A percentile compares a stretch with the other conserved stretches of the same genome.
Evolutionary conservation across 306 rosid species (phyloP).

Genomic region (Datisca glomerata): DNA sequence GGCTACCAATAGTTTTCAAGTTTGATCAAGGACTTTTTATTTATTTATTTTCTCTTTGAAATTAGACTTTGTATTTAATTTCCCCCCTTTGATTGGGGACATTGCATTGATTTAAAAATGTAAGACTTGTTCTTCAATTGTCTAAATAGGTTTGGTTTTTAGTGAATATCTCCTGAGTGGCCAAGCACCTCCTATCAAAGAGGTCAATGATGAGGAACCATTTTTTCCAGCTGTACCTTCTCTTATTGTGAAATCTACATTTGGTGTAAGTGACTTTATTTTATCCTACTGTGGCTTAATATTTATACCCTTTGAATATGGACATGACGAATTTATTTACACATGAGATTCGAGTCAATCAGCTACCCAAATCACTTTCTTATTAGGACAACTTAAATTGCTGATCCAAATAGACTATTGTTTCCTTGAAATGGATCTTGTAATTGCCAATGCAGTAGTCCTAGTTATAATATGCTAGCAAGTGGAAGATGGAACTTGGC

Average conservation of each 20-base stretch:
- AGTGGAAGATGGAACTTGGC: too few relatives aligned
- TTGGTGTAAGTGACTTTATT: constrained; percentile 43
- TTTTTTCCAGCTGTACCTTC: constrained; percentile 69
- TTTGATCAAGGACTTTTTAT: too few relatives aligned
- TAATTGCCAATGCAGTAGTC: too few relatives aligned
- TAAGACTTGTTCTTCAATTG: constrained; percentile 13
- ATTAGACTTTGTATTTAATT: not conserved
- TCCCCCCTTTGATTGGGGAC: too few relatives aligned
- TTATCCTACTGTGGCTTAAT: constrained; percentile 3
- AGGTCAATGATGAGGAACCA: constrained; percentile 86
- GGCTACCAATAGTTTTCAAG: too few relatives aligned
- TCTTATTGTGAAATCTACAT: constrained; percentile 37
- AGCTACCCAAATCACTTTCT: too few relatives aligned
- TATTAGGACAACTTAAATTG: too few relatives aligned
- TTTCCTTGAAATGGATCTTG: too few relatives aligned
- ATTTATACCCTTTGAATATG: not conserved
- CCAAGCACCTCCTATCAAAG: constrained; percentile 74
- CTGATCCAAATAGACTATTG: too few relatives aligned
- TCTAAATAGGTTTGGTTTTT: constrained; percentile 73
- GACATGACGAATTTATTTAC: too few relatives aligned
- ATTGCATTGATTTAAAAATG: not conserved
- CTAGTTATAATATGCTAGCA: too few relatives aligned
- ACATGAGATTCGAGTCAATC: too few relatives aligned
- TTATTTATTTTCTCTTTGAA: not conserved
- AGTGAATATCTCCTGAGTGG: constrained; percentile 89